Evolutionary conservation across 2,329 filamentous ascomycete species (phyloP).

Genomic region (Alternaria viburni): DNA sequence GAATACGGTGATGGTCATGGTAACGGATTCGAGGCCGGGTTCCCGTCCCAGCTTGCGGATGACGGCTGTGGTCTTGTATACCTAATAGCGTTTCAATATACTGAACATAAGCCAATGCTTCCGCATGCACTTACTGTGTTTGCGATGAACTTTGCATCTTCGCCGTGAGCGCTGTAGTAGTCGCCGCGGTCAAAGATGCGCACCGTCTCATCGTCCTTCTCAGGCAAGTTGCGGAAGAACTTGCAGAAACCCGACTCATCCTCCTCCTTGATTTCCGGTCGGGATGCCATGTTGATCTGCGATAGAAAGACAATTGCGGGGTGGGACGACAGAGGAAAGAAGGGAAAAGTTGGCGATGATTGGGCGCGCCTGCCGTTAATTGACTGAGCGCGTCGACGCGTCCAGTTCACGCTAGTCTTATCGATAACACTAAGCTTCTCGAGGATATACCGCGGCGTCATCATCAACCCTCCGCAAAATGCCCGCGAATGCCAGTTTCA

Average conservation of each 20-base stretch:
- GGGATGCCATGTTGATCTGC: conserved; percentile 55
- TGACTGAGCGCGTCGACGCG: conserved; percentile 13
- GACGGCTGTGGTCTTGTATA: conserved; percentile 98
- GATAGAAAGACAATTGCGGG: neutral
- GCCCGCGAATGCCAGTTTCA: neutral
- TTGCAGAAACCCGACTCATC: conserved; percentile 97
- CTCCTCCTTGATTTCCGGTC: conserved; percentile 74
- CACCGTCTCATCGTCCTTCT: conserved; percentile 74
- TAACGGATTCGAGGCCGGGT: conserved; percentile 89
- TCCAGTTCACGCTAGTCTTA: conserved; percentile 3
- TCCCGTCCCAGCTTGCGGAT: conserved; percentile 86
- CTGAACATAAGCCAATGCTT: too few relatives aligned
- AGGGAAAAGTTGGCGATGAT: neutral
- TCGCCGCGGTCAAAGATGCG: conserved; percentile 94
- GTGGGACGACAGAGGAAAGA: neutral
- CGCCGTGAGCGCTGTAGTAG: conserved; percentile 92
- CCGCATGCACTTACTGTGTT: conserved; percentile 58
- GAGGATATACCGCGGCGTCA: neutral
- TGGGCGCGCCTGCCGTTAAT: conserved; percentile 5
- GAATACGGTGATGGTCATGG: conserved; percentile 93
- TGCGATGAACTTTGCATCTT: conserved; percentile 84
- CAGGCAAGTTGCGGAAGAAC: conserved; percentile 87
- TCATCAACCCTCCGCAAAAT: neutral
- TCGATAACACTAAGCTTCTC: neutral
- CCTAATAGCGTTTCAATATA: conserved; percentile 53